phyloP scores from a whole-genome alignment of 306 rosid species.

The Fagus sylvatica region DNA sequence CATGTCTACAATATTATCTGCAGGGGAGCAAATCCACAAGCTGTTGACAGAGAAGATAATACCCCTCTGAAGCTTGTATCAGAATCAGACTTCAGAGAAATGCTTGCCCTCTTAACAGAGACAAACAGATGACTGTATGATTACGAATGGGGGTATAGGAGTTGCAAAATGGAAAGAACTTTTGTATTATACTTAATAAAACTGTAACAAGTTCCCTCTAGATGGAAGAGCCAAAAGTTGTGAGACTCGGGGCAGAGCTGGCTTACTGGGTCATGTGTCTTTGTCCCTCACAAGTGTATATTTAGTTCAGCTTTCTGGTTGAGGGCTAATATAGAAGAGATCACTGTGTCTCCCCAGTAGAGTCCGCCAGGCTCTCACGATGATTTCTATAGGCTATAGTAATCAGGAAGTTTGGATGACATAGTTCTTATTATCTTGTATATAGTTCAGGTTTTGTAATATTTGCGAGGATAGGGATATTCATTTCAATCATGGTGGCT shows the following conservation, averaged over 20 bases:
- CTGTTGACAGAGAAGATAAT: slow-evolving; percentile 54
- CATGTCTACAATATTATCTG: slow-evolving; percentile 8
- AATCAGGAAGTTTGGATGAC: not conserved
- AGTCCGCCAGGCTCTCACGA: too few relatives aligned
- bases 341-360: too few relatives aligned
- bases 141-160: not conserved
- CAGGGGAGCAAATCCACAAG: slow-evolving; percentile 66
- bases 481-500: too few relatives aligned
- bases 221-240: slow-evolving; percentile 16
- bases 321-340: not conserved
- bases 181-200: slow-evolving; percentile 5
- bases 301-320: not conserved
- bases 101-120: slow-evolving; percentile 39
- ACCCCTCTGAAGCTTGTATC: slow-evolving; percentile 54
- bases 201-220: slow-evolving; percentile 10
- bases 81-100: slow-evolving; percentile 40
- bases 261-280: slow-evolving; percentile 22
- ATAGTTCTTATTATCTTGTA: not conserved
- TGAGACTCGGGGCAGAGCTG: slow-evolving; percentile 13
- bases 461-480: not conserved
- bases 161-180: not conserved
- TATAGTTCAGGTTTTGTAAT: not conserved
- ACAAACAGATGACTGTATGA: slow-evolving; percentile 40
- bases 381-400: not conserved
- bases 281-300: not conserved